Conservation (phyloP, 352 stramenopile species). For the Paralagenidium karlingii region DNA sequence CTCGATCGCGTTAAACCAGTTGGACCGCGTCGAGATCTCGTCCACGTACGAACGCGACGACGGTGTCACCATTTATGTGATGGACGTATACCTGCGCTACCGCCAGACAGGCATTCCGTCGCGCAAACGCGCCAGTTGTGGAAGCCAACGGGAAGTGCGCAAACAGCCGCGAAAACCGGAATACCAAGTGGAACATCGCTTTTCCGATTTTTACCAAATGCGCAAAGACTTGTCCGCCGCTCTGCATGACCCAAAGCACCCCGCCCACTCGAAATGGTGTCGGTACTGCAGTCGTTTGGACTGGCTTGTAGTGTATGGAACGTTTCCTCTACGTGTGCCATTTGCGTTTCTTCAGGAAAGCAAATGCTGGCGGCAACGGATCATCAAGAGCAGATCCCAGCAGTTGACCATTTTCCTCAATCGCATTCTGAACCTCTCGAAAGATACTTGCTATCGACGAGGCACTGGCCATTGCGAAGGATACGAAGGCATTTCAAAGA, state of each 20-base stretch:
- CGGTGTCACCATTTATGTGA: slow-evolving; percentile 31
- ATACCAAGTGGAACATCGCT: slow-evolving; percentile 32
- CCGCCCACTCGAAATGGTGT: slow-evolving; percentile 41
- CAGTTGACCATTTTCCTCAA: background rate
- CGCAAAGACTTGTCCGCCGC: slow-evolving; percentile 18
- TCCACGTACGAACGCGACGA: slow-evolving; percentile 20
- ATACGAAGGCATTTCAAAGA: too few relatives aligned
- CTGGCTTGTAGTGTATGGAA: slow-evolving; percentile 16
- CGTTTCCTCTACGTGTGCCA: slow-evolving; percentile 32
- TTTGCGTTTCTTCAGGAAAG: slow-evolving; percentile 9
- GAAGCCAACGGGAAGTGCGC: slow-evolving; percentile 16
- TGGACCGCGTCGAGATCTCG: slow-evolving; percentile 33
- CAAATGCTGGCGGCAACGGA: slow-evolving; percentile 2
- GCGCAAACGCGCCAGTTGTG: slow-evolving; percentile 18
- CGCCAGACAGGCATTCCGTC: slow-evolving; percentile 33
- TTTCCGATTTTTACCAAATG: slow-evolving; percentile 34
- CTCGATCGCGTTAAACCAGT: slow-evolving; percentile 41
- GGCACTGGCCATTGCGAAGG: too few relatives aligned
- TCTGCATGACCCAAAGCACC: slow-evolving; percentile 9
- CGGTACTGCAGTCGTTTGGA: slow-evolving; percentile 31
- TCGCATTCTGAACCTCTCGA: too few relatives aligned
- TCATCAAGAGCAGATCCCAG: background rate
- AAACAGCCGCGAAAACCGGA: slow-evolving; percentile 21
- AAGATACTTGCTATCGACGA: too few relatives aligned
- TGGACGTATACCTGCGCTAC: slow-evolving; percentile 26